These are phyloP conservation scores for Clitopilus hobsonii DNA, from an alignment of 768 basidiomycete genomes.

Conservation along the genomic window DNA sequence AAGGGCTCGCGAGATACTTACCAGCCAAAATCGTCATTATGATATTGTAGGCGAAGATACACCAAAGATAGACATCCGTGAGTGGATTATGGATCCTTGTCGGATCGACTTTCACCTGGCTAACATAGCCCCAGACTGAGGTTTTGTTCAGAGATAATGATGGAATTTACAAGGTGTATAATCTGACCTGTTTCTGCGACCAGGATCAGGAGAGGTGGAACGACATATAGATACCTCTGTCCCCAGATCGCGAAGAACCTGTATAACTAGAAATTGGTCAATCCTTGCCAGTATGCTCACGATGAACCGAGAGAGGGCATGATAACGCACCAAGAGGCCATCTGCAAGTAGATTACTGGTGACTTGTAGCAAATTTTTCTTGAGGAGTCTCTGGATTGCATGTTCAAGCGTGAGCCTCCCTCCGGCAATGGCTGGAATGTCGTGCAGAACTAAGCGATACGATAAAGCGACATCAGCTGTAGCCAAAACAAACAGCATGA, in stretches of 20 bases:
- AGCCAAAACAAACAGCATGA: background rate
- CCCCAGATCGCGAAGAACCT: background rate
- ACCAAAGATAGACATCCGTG: slow-evolving; percentile 15
- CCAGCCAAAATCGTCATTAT: slow-evolving; percentile 17
- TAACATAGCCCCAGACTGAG: slow-evolving; percentile 1
- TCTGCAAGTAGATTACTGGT: background rate
- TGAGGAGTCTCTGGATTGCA: background rate
- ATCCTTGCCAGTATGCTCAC: background rate
- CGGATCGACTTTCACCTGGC: background rate
- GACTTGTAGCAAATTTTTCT: background rate
- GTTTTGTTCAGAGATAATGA: background rate
- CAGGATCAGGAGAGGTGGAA: background rate
- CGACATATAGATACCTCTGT: background rate
- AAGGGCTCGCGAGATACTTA: slow-evolving; percentile 1
- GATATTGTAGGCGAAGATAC: slow-evolving; percentile 15
- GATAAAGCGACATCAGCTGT: background rate
- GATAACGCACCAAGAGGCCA: background rate
- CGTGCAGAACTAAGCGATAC: background rate
- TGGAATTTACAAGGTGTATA: background rate
- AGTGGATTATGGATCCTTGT: background rate
- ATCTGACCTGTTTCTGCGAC: background rate
- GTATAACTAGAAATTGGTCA: background rate
- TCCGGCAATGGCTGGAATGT: background rate
- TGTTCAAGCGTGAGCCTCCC: background rate
- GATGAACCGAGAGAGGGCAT: background rate